A percentile compares a stretch with the other conserved stretches of the same genome.
Evolutionary conservation across 129 eudicot species (phyloP).

Genomic region (Escallonia rubra): DNA sequence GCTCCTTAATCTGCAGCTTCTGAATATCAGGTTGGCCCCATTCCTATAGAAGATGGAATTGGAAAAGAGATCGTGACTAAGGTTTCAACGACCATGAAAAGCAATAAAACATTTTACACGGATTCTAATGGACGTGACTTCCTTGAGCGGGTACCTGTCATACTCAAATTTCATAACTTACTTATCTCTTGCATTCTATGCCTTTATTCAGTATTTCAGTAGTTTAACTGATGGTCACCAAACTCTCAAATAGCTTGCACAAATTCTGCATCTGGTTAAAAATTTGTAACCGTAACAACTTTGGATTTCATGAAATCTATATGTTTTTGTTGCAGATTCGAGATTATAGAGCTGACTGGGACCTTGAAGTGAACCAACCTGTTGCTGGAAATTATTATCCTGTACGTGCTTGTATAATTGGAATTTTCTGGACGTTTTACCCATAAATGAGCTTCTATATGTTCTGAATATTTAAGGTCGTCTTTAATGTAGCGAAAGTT

Average conservation of each 20-base stretch:
- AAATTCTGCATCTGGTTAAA: background rate
- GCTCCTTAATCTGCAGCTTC: background rate
- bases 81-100: constrained; percentile 18
- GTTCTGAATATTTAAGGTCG: too few relatives aligned
- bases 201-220: too few relatives aligned
- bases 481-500: too few relatives aligned
- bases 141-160: constrained; percentile 26
- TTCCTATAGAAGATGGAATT: constrained; percentile 32
- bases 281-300: background rate
- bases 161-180: background rate
- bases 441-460: too few relatives aligned
- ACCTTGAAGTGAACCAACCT: constrained; percentile 49
- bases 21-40: constrained; percentile 32
- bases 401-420: constrained; percentile 18
- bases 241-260: background rate
- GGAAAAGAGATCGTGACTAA: constrained; percentile 36
- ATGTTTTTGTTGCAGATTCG: constrained; percentile 31
- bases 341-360: constrained; percentile 55
- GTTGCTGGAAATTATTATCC: constrained; percentile 61
- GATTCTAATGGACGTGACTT: constrained; percentile 49
- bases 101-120: constrained; percentile 43
- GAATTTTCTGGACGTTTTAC: too few relatives aligned
- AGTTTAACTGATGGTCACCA: too few relatives aligned
- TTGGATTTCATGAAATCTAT: too few relatives aligned
- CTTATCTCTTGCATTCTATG: background rate